These are phyloP conservation scores for Marvania coccoides DNA, from an alignment of 139 green algal genomes.

Conservation along the genomic window DNA sequence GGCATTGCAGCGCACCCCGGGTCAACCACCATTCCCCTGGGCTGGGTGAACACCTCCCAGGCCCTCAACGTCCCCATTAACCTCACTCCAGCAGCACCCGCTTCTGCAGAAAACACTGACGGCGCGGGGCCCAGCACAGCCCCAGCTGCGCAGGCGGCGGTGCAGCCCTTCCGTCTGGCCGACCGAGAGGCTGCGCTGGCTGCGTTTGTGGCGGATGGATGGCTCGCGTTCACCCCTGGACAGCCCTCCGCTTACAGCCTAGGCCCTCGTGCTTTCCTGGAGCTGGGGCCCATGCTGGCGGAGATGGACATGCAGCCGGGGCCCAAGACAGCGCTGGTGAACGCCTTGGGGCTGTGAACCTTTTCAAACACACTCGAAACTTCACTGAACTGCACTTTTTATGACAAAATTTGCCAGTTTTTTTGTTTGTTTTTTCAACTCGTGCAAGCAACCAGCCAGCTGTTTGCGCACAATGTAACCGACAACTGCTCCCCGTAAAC, in stretches of 20 bases:
- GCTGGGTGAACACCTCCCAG: neutral
- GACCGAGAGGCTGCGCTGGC: neutral
- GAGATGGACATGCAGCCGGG: neutral
- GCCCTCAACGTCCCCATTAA: neutral
- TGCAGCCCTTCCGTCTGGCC: neutral
- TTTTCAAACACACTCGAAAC: neutral
- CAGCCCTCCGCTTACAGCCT: neutral
- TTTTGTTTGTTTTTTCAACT: no score
- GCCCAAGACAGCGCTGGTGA: neutral
- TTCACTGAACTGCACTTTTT: no score
- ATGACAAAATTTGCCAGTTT: no score
- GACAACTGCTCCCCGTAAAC: no score
- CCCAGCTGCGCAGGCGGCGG: no score
- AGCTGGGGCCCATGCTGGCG: neutral
- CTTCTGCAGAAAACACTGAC: neutral
- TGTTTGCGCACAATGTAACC: no score
- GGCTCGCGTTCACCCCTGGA: neutral
- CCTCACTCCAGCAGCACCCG: neutral
- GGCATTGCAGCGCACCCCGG: neutral
- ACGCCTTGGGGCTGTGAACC: neutral
- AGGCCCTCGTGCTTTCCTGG: neutral
- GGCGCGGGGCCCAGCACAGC: neutral
- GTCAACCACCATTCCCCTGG: neutral
- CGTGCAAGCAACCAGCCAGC: no score
- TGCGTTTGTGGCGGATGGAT: neutral